Base-by-base conservation (phyloP, 2,329 filamentous ascomycete species). In the Aphanocladium album region DNA sequence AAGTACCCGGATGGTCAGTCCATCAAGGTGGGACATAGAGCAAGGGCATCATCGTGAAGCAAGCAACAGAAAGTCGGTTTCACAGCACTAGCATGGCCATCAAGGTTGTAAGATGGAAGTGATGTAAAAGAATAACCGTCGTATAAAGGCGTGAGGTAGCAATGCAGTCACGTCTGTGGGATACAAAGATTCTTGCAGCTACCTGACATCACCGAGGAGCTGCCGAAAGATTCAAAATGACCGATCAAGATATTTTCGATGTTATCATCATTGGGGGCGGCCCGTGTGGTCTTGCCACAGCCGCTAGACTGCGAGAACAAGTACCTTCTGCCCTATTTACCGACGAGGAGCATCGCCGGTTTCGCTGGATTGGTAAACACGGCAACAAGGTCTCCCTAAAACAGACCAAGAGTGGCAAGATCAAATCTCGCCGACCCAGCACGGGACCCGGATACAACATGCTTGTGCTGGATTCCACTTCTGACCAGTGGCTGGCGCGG, bases 311-410 rank as follows among this genome's bases (percentile, higher is more conserved):
- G 1, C 81, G 83, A 46, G 90, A 93, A 72, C 79, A 82, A 59
- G 89, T 88, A 0, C 90, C 90, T 0, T 90, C 88, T 0, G 89
- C 90, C 1, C 84, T 92, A 57, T 93, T 93, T 73, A 93, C 90
- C 0, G 89, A 93, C 69, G 89, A 90, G 65, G 90, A 93, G 68
- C 89, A 93, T 68, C 85, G 88, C 46, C 81, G 90, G n/a, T 93
- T 90, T 70, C 85, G 90, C 71, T 92, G 89, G 87, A 87, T 91
- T 60, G 81, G 80, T 61, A 87, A 86, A 60, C 83, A 90, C 68
- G 80, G 81, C 30, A 79, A 79, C 30, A 82, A 83, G 33, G 83
- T 86, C 72, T 79, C 79, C 8, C 76, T 88, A 63, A 87, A 85
- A 60, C 69, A 75, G 23, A 69, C 73, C n/a, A 68, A 73, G 62